Base-by-base conservation (phyloP, 2,329 filamentous ascomycete species). In the Penicillium sp. region DNA sequence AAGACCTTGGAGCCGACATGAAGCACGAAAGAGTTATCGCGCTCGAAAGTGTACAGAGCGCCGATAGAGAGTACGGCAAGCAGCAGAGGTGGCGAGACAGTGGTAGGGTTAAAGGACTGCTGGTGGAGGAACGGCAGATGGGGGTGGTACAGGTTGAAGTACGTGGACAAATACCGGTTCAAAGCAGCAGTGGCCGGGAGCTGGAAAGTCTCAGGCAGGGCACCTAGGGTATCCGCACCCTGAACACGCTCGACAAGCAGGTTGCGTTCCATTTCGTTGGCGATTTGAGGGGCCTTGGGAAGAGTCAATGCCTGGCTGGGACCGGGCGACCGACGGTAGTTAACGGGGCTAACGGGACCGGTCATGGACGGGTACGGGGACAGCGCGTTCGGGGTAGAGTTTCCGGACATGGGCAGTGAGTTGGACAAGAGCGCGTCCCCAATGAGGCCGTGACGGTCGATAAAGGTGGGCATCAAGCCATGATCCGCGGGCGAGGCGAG, bases 1-100 rank as follows among this genome's bases (percentile, higher is more conserved):
- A 98, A 81, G 25, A 97, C 88, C 77, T 97, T 98, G 52, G 93
- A 95, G 15, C 92, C 93, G 60, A 97, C 95, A 73, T 98, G 93
- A 20, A 96, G 82, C 80, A 95, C 89, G 69, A 96, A 97, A 0
- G 93, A 93, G 68, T 95, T 88, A 62, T 97, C 92, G 67, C 95
- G 89, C 66, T 97, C 92, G 68, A 97, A 97, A 13, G 92, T 92
- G 72, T 97, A 97, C 18, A 98, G 76, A 8, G 93, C 92, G 62
- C 93, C 93, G 55, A 98, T 96, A 24, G 93, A 97, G 44, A 98
- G 77, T 13, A 96, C 89, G 0, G 91, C 89, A 38, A 97, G 80
- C 28, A 98, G 76, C 7, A 98, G 77, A 18, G 93, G 86, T 10
- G 92, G 86, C 40, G 92, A 89, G 4, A 87, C 82, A 58, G 86